Conservation (phyloP, 192 early-diverging fungal species). For the Spizellomyces punctatus region DNA sequence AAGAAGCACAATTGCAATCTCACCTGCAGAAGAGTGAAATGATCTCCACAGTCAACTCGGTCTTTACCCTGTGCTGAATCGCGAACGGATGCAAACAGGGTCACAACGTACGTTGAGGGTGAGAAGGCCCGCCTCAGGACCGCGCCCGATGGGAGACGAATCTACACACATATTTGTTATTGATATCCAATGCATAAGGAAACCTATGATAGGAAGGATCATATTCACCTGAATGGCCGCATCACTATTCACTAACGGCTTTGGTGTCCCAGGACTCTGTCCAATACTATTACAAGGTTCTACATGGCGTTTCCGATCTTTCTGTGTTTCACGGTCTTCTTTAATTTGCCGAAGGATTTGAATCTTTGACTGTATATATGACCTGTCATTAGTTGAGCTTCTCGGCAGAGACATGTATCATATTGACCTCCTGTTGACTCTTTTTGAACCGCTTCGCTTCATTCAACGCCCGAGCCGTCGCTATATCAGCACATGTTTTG, state of each 20-base stretch:
- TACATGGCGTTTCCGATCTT: not conserved
- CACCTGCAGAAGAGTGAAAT: constrained; percentile 1
- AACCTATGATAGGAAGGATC: not conserved
- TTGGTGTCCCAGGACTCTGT: not conserved
- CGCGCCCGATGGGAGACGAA: not conserved
- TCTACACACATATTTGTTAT: not conserved
- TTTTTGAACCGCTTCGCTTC: not conserved
- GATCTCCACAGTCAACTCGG: not conserved
- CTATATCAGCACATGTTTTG: not conserved
- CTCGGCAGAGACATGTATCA: too few relatives aligned
- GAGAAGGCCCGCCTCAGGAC: not conserved
- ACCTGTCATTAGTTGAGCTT: not conserved
- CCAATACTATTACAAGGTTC: not conserved
- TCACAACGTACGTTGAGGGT: not conserved
- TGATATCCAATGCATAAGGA: not conserved
- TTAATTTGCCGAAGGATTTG: not conserved
- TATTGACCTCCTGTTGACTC: not conserved
- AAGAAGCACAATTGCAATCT: not conserved
- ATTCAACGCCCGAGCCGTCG: not conserved
- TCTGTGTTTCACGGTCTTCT: not conserved
- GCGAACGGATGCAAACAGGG: not conserved
- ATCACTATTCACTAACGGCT: not conserved
- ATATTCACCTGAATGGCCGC: not conserved
- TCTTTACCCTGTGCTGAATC: not conserved
- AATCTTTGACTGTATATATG: not conserved